Evolutionary conservation across 306 rosid species (phyloP).

Genomic region (Dryas drummondii): DNA sequence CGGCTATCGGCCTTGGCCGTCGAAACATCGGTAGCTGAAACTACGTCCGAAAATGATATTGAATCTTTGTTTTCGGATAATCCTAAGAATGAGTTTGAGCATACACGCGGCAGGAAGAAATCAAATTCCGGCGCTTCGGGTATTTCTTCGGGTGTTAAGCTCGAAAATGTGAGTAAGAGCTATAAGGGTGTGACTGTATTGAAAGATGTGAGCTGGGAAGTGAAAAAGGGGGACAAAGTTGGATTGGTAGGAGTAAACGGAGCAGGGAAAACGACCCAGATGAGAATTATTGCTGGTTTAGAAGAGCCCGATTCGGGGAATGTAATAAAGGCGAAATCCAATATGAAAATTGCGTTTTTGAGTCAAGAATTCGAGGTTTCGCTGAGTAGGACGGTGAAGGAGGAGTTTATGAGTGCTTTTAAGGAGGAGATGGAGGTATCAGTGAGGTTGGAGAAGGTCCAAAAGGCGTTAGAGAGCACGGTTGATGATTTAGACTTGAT

Average conservation of each 20-base stretch:
- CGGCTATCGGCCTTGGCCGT: conserved; percentile 51
- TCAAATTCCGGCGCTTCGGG: conserved; percentile 63
- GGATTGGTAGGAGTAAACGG: conserved; percentile 95
- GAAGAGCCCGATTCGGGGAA: conserved; percentile 88
- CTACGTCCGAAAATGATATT: conserved; percentile 47
- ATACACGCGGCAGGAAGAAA: conserved; percentile 40
- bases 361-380: conserved; percentile 94
- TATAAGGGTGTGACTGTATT: conserved; percentile 79
- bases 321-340: conserved; percentile 67
- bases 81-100: conserved; percentile 34
- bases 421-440: conserved; percentile 91
- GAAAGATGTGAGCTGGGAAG: conserved; percentile 86
- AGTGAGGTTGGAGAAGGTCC: conserved; percentile 73
- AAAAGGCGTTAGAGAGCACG: conserved; percentile 81
- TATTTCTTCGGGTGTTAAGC: conserved; percentile 75
- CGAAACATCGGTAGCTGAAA: conserved; percentile 41
- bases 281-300: conserved; percentile 82
- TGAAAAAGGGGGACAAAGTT: conserved; percentile 85
- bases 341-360: conserved; percentile 86
- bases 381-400: conserved; percentile 76
- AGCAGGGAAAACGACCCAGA: conserved; percentile 93
- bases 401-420: conserved; percentile 85
- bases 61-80: conserved; percentile 68
- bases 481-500: conserved; percentile 82
- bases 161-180: conserved; percentile 66